Conservation (phyloP, 23 red algal species). For the Chondrus crispus region DNA sequence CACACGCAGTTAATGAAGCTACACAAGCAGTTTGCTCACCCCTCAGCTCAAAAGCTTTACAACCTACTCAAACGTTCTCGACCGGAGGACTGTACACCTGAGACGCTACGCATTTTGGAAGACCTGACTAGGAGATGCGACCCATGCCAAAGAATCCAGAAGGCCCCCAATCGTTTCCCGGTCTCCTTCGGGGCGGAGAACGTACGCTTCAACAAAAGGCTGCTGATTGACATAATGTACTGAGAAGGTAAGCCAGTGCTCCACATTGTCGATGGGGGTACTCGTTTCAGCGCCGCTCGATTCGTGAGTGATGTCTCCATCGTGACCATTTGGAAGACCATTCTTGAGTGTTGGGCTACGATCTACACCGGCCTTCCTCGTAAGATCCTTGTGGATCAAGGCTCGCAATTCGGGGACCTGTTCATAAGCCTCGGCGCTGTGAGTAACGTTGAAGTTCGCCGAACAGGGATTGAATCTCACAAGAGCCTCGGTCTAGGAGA, state of each 20-base stretch:
- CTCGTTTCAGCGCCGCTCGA: background rate
- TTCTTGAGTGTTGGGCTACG: background rate
- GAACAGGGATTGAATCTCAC: background rate
- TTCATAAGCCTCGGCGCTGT: background rate
- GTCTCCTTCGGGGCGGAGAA: too few species aligned
- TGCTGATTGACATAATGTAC: slow-evolving; percentile 33
- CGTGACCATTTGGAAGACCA: background rate
- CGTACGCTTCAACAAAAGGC: slow-evolving; percentile 14
- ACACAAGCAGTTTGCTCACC: background rate
- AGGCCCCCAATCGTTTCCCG: background rate
- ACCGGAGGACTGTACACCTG: background rate
- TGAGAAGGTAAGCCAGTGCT: slow-evolving; percentile 5
- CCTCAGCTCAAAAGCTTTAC: slow-evolving; percentile 7
- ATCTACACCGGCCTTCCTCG: background rate
- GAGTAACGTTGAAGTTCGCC: background rate
- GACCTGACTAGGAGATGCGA: background rate
- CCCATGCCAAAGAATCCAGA: slow-evolving; percentile 8
- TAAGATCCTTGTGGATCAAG: slow-evolving; percentile 6
- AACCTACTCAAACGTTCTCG: background rate
- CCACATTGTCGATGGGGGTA: slow-evolving; percentile 1
- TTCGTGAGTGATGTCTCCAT: background rate
- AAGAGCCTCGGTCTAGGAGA: slow-evolving; percentile 4
- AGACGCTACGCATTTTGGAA: background rate
- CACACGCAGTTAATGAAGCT: background rate
- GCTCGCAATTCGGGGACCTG: background rate